A percentile compares a stretch with the other conserved stretches of the same genome.
These are phyloP conservation scores for Cyclotella atomus DNA, from an alignment of 108 stramenopile genomes.

Conservation along the genomic window DNA sequence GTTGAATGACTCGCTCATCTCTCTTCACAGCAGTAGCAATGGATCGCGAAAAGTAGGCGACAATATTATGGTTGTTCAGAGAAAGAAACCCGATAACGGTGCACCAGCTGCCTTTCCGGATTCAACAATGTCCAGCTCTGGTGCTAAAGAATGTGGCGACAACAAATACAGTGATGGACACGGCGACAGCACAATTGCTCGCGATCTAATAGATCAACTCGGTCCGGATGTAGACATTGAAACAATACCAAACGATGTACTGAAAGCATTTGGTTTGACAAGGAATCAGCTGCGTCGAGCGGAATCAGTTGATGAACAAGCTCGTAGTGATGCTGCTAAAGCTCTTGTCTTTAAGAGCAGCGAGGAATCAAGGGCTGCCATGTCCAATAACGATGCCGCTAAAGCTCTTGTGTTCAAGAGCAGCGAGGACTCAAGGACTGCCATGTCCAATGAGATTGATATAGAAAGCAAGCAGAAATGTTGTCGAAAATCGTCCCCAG, in stretches of 20 bases:
- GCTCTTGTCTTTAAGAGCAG: not conserved
- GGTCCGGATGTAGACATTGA: constrained; percentile 3
- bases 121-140: too few relatives aligned
- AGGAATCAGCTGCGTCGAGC: not conserved
- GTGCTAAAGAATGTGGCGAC: not conserved
- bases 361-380: not conserved
- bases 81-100: not conserved
- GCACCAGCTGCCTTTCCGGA: not conserved
- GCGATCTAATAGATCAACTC: not conserved
- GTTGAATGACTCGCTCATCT: not conserved
- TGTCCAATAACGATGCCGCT: not conserved
- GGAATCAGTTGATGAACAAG: not conserved
- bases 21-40: not conserved
- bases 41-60: not conserved
- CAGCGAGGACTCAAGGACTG: not conserved
- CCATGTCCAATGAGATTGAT: not conserved
- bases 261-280: not conserved
- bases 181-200: not conserved
- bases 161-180: not conserved
- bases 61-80: not conserved
- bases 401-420: not conserved
- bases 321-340: not conserved
- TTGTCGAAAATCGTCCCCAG: not conserved
- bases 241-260: constrained; percentile 5
- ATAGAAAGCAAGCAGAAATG: not conserved